phyloP scores from a whole-genome alignment of 345 rosid species.

The Syzygium jambos region DNA sequence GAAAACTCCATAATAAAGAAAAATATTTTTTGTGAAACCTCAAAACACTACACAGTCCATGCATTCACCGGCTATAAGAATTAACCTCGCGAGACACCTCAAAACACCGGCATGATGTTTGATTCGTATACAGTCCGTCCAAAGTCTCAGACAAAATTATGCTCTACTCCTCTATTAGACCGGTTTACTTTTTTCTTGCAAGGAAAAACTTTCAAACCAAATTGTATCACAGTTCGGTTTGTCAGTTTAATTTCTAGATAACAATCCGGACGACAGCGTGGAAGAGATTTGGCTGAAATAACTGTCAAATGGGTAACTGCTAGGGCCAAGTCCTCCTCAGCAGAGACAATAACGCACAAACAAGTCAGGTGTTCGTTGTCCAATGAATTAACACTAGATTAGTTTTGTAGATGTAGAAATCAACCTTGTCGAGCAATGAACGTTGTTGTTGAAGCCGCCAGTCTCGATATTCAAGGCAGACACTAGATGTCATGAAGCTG shows the following conservation, averaged over 20 bases:
- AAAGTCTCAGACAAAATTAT: too few species aligned
- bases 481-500: constrained; percentile 75
- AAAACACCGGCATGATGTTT: too few species aligned
- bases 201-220: background rate
- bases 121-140: background rate
- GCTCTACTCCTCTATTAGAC: background rate
- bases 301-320: background rate
- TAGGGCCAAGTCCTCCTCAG: background rate
- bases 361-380: background rate
- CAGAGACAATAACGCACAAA: background rate
- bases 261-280: background rate
- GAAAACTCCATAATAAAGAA: background rate
- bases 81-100: background rate
- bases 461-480: constrained; percentile 84
- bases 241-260: too few species aligned
- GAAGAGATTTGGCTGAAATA: background rate
- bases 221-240: background rate
- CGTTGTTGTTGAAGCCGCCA: constrained; percentile 92
- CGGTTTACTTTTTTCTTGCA: too few species aligned
- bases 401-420: background rate
- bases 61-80: too few species aligned
- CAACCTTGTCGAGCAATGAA: constrained; percentile 89
- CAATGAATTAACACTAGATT: background rate
- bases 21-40: background rate
- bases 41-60: too few species aligned